Conservation (phyloP, 495 filamentous ascomycete genomes). For the Penicillium desertorum region DNA sequence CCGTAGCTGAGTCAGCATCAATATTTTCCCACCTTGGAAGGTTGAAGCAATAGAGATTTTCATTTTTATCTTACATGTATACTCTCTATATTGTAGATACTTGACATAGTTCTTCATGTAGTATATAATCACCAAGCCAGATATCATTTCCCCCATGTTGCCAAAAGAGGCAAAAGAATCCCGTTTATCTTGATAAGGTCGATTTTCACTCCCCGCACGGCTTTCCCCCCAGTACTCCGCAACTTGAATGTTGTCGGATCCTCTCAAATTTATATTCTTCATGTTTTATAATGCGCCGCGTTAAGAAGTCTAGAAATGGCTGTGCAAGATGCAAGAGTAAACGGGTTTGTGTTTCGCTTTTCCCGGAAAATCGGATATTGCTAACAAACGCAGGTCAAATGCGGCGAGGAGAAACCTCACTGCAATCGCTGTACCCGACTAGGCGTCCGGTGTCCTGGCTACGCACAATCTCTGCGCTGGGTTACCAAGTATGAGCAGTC, state of each 20-base stretch:
- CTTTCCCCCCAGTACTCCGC: conserved; percentile 7
- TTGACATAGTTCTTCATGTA: background rate
- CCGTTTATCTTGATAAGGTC: conserved; percentile 16
- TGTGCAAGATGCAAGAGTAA: conserved; percentile 54
- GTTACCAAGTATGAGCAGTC: conserved; percentile 49
- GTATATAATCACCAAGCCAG: background rate
- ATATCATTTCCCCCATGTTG: background rate
- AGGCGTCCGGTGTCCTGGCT: conserved; percentile 53
- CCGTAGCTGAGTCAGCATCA: conserved; percentile 1
- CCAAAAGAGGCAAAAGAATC: conserved; percentile 20
- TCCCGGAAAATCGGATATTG: background rate
- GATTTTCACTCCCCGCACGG: conserved; percentile 19
- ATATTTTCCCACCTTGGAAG: background rate
- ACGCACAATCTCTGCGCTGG: conserved; percentile 54
- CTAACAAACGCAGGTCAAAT: conserved; percentile 48
- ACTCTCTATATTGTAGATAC: background rate
- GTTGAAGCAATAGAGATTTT: background rate
- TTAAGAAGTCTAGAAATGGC: conserved; percentile 50
- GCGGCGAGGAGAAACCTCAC: conserved; percentile 54
- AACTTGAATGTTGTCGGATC: conserved; percentile 8
- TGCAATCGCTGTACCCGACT: conserved; percentile 53
- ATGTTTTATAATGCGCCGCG: conserved; percentile 39
- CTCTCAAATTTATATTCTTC: conserved; percentile 1
- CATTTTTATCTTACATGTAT: background rate
- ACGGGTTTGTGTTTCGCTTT: conserved; percentile 34